Conservation (phyloP, 2,329 filamentous ascomycete genomes). For the Alternaria rosae region DNA sequence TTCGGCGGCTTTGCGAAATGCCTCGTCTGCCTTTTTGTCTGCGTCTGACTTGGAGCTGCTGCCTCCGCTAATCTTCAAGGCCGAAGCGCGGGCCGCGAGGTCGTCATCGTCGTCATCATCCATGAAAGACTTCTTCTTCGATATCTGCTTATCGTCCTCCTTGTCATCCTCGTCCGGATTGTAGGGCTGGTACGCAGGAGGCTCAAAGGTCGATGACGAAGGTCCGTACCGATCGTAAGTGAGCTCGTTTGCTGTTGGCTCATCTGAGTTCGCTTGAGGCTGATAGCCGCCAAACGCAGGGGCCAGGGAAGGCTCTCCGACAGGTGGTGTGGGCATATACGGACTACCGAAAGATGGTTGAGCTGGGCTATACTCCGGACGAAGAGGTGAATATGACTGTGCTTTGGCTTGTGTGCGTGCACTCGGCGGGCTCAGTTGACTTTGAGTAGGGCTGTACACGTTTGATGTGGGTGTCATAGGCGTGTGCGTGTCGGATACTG, state of each 20-base stretch:
- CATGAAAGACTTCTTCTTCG: conserved; percentile 77
- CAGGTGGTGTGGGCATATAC: conserved; percentile 40
- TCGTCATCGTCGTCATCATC: conserved; percentile 82
- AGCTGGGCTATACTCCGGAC: conserved; percentile 33
- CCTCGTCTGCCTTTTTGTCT: conserved; percentile 82
- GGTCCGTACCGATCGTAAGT: conserved; percentile 44
- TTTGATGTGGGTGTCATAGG: conserved; percentile 36
- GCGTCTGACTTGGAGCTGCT: conserved; percentile 43
- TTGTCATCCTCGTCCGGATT: conserved; percentile 60
- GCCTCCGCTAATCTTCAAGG: conserved; percentile 50
- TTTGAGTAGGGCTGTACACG: conserved; percentile 41
- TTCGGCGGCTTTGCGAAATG: conserved; percentile 83
- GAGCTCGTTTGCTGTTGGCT: conserved; percentile 18
- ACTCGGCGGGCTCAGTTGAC: conserved; percentile 40
- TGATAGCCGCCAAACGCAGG: conserved; percentile 40
- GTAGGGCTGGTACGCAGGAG: conserved; percentile 56
- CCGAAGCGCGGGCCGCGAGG: conserved; percentile 60
- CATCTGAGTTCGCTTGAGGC: conserved; percentile 36
- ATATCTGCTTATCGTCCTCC: conserved; percentile 52
- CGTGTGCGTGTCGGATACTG: conserved; percentile 42
- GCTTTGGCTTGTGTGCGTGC: conserved; percentile 35
- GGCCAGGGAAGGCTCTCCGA: conserved; percentile 26
- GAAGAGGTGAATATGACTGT: conserved; percentile 44
- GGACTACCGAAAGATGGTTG: conserved; percentile 37
- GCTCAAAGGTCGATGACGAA: conserved; percentile 36